A percentile compares a stretch with the other conserved stretches of the same genome.
These are phyloP conservation scores for Apiospora kogelbergensis DNA, from an alignment of 2,329 filamentous ascomycete genomes.

Conservation along the genomic window DNA sequence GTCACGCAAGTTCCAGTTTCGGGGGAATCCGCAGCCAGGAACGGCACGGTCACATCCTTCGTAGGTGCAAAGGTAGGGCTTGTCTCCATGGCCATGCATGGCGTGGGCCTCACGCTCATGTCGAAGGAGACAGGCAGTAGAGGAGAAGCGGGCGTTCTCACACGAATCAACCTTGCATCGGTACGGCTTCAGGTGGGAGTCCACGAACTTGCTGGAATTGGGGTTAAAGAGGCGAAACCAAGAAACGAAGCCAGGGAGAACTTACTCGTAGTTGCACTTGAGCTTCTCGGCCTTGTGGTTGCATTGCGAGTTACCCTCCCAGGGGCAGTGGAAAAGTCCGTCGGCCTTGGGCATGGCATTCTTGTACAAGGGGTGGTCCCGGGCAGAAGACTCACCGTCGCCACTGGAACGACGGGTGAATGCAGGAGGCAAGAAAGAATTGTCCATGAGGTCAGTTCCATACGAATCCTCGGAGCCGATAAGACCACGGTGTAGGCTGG, in stretches of 20 bases:
- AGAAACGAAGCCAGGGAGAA: constrained; percentile 17
- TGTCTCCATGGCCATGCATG: constrained; percentile 91
- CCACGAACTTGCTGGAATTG: constrained; percentile 82
- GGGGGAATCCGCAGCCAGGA: constrained; percentile 84
- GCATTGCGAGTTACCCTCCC: constrained; percentile 70
- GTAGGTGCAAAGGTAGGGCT: constrained; percentile 87
- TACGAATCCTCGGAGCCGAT: constrained; percentile 38
- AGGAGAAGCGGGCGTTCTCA: constrained; percentile 86
- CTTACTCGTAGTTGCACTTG: constrained; percentile 99
- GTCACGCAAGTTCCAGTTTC: constrained; percentile 93
- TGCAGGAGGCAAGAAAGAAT: constrained; percentile 40
- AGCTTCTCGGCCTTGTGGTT: constrained; percentile 92
- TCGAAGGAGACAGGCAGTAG: constrained; percentile 88
- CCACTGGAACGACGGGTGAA: constrained; percentile 50
- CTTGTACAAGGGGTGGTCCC: constrained; percentile 72
- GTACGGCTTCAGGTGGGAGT: constrained; percentile 96
- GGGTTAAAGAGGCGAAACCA: constrained; percentile 17
- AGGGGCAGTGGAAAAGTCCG: constrained; percentile 92
- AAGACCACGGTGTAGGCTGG: constrained; percentile 39
- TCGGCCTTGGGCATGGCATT: constrained; percentile 63
- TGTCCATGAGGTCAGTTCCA: constrained; percentile 34
- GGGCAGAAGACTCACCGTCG: constrained; percentile 55
- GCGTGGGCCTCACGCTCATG: constrained; percentile 96
- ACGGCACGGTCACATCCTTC: constrained; percentile 82
- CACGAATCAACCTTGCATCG: constrained; percentile 86